A percentile compares a stretch with the other conserved stretches of the same genome.
Evolutionary conservation across 2,329 filamentous ascomycete species (phyloP).

Genomic region (Verticillium alfalfae): DNA sequence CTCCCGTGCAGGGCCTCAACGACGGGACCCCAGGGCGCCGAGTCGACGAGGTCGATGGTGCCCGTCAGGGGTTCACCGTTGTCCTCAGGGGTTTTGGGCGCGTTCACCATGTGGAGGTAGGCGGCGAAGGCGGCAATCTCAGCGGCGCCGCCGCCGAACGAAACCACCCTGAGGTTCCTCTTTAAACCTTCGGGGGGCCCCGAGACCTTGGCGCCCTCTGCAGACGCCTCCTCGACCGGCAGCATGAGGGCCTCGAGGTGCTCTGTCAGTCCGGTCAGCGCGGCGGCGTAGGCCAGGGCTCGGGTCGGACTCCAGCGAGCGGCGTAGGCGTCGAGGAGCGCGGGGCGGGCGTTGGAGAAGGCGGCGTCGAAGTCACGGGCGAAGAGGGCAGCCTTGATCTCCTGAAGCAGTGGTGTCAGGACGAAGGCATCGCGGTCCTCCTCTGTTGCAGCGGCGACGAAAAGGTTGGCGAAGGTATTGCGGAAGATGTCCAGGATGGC

Average conservation of each 20-base stretch:
- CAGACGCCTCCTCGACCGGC: neutral
- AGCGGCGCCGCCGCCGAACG: conserved; percentile 53
- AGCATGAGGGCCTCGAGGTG: conserved; percentile 23
- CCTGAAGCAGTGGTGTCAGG: conserved; percentile 61
- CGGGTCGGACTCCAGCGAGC: conserved; percentile 86
- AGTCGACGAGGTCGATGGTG: conserved; percentile 66
- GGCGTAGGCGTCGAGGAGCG: conserved; percentile 76
- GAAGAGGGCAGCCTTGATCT: conserved; percentile 80
- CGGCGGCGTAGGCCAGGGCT: conserved; percentile 69
- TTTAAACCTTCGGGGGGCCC: neutral
- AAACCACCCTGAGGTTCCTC: conserved; percentile 31
- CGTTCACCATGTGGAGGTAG: conserved; percentile 24
- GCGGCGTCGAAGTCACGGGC: conserved; percentile 77
- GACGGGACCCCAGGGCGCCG: conserved; percentile 69
- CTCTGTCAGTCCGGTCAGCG: conserved; percentile 35
- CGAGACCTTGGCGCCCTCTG: neutral
- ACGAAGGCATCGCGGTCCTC: neutral
- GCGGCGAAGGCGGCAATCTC: conserved; percentile 53
- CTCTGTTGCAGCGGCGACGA: conserved; percentile 29
- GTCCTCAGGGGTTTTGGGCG: neutral
- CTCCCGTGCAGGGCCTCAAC: conserved; percentile 50
- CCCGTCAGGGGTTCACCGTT: conserved; percentile 12
- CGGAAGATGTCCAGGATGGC: conserved; percentile 67
- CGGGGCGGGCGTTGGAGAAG: conserved; percentile 53
- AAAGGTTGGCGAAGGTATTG: conserved; percentile 50